Conservation (phyloP, 2,329 filamentous ascomycete species). For the Hymenoscyphus albidus region DNA sequence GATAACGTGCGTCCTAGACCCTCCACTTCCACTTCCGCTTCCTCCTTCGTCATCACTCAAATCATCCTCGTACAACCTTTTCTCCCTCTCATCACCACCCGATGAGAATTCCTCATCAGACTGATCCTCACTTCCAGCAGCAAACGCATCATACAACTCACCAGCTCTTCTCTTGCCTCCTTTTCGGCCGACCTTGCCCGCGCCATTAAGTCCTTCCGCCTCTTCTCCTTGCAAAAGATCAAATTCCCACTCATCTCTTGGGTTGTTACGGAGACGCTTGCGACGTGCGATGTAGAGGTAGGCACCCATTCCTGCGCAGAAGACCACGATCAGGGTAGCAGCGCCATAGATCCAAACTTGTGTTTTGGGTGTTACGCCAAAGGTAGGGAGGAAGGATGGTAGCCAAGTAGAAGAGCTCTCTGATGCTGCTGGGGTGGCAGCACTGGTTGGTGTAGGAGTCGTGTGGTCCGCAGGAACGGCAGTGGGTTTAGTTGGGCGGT, state of each 20-base stretch:
- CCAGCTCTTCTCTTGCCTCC: slow-evolving; percentile 61
- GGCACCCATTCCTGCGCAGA: slow-evolving; percentile 74
- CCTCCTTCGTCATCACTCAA: slow-evolving; percentile 18
- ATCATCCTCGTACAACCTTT: slow-evolving; percentile 32
- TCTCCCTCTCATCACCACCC: slow-evolving; percentile 38
- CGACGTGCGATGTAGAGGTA: slow-evolving; percentile 80
- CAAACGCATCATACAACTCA: slow-evolving; percentile 96
- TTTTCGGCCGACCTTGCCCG: slow-evolving; percentile 43
- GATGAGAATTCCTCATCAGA: slow-evolving; percentile 44
- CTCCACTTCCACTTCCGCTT: slow-evolving; percentile 24
- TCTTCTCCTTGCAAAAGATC: slow-evolving; percentile 87
- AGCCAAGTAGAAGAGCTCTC: slow-evolving; percentile 50
- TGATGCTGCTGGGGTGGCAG: slow-evolving; percentile 31
- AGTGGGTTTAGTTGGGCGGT: slow-evolving; percentile 49
- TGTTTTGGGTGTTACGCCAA: slow-evolving; percentile 80
- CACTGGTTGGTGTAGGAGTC: slow-evolving; percentile 19
- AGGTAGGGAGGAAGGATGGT: slow-evolving; percentile 84
- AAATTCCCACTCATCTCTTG: slow-evolving; percentile 86
- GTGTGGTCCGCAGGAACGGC: slow-evolving; percentile 24
- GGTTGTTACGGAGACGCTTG: slow-evolving; percentile 68
- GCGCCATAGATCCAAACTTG: slow-evolving; percentile 93
- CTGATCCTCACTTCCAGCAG: slow-evolving; percentile 80
- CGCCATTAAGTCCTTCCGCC: slow-evolving; percentile 49
- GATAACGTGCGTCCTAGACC: slow-evolving; percentile 43
- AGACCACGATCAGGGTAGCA: slow-evolving; percentile 76